Evolutionary conservation across 768 basidiomycete species (phyloP), one percentile per base, ranked within the genome.

Genomic region (Naganishia antarctica): DNA sequence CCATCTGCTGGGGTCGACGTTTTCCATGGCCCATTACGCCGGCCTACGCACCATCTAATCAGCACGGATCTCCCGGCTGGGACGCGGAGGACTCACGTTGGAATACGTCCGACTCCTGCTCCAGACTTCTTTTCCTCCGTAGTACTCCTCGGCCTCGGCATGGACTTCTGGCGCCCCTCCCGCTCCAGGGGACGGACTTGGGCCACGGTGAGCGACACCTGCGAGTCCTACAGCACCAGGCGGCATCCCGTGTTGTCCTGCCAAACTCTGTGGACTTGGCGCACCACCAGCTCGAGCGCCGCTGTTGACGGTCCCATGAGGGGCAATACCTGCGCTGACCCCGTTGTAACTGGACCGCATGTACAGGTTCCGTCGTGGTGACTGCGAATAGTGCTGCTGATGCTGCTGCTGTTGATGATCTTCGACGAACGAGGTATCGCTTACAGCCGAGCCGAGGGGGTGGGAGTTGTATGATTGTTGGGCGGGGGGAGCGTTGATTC

Each of bases 101-200:
- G 90, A 91, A 77, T 91, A 96, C 0, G 91, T 94, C 72, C 91
- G 82, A 18, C 87, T 85, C 70, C 91, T 87, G 74, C 86, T 85
- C 77, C 85, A 87, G 3, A 85, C 82, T 73, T 94, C 88, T 46
- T 82, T 83, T 21, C 86, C 85, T 45, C 88, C 89, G 69, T 94
- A 94, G 80, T 92, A 92, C 9, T 84, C 83, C 25, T 85, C 82
- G 9, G 90, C 85, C 60, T 93, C 90, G 58, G 81, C 81, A 69
- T 88, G 80, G 61, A 83, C 82, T 37, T 70, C 69, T 1, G 78
- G 78, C 7, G 76, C 62, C 49, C 37, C 31, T 43, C 4, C 12
- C 18, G 43, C 11, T 16, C 29, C 48, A 23, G 47, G 26, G 4
- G 32, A 2, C 45, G n/a, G 18, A 46, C 16, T 37, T n/a, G n/a